These are phyloP conservation scores for Nicotiana tomentosiformis DNA, from an alignment of 257 asterid genomes.

Conservation along the genomic window DNA sequence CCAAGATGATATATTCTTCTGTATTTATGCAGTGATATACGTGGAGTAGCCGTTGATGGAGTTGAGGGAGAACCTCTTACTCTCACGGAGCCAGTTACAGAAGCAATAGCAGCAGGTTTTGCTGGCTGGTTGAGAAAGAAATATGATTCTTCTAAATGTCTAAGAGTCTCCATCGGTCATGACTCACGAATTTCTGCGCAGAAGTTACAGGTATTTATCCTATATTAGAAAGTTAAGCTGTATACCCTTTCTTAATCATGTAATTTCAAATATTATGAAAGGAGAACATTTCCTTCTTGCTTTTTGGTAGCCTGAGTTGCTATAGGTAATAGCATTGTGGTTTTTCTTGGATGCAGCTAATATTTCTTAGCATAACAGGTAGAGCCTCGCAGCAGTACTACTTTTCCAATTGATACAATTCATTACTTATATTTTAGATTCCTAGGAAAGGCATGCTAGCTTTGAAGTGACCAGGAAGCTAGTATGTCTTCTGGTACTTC, in stretches of 20 bases:
- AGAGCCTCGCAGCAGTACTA: not conserved
- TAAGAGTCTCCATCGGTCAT: slow-evolving; percentile 88
- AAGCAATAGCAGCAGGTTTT: slow-evolving; percentile 95
- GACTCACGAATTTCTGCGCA: slow-evolving; percentile 95
- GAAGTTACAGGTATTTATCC: slow-evolving; percentile 59
- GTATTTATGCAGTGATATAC: slow-evolving; percentile 63
- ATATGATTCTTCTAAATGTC: slow-evolving; percentile 39
- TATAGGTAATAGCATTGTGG: not conserved
- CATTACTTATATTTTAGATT: not conserved
- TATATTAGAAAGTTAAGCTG: not conserved
- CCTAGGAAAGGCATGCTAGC: not conserved
- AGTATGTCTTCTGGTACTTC: no score
- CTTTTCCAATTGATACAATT: not conserved
- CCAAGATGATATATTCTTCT: not conserved
- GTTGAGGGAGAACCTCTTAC: slow-evolving; percentile 84
- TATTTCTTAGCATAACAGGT: not conserved
- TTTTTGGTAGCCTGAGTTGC: not conserved
- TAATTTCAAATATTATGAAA: not conserved
- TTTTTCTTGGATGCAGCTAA: not conserved
- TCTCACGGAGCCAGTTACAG: slow-evolving; percentile 85
- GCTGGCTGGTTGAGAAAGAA: slow-evolving; percentile 89
- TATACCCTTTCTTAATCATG: not conserved
- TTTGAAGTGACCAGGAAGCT: not conserved
- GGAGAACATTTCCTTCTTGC: not conserved
- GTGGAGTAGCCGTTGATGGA: slow-evolving; percentile 96